Base-by-base conservation (phyloP, 2,329 filamentous ascomycete genomes). In the Clonostachys chloroleuca region DNA sequence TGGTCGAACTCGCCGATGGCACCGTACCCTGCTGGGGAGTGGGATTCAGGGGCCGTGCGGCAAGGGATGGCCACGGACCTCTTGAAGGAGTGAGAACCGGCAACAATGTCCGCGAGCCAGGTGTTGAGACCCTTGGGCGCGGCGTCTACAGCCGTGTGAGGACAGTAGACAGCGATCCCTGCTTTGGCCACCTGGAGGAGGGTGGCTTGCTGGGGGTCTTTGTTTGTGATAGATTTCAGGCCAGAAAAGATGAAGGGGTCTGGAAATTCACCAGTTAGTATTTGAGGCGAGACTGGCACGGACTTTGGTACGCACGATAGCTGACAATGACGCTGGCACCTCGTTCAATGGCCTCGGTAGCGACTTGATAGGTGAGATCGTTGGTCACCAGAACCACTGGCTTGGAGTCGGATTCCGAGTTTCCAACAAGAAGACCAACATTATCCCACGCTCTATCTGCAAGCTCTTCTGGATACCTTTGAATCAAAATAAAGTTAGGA, bases 201-300 rank as follows among this genome's bases (percentile, higher is more conserved):
- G 7, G 89, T 89, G 40, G 84, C 80, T 63, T 99, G 94, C 65
- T 97, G 94, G 10, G 89, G 80, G 61, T 99, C 88, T 51, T 78
- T 78, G 43, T 91, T 80, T 34, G 89, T 95, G 61, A 99, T 74
- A 53, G 89, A 86, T 69, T 96, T 99, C 56, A 99, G 77, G 46
- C 88, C 88, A 43, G 88, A 84, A 75, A 99, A 99, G 62, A 99
- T 97, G 63, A 97, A 94, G 18, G 94, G 94, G 68, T 99, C 89
- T 95, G 56, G 51, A 46, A 9, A 18, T 14, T 45, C 6, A 20
- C 16, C 17, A 43, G 42, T 13, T 33, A 20, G 34, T 30, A 30
- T 10, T 10, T 30, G 24, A 10, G 24, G 24, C 8, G 24, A 30
- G 24, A 10, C 24, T 10, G 24, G 9, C 3, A 30, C 24, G 10